Percentiles rank a stretch among this genome's conserved stretches.
phyloP scores from a whole-genome alignment of 345 rosid genomes.

The Trapa incisa region DNA sequence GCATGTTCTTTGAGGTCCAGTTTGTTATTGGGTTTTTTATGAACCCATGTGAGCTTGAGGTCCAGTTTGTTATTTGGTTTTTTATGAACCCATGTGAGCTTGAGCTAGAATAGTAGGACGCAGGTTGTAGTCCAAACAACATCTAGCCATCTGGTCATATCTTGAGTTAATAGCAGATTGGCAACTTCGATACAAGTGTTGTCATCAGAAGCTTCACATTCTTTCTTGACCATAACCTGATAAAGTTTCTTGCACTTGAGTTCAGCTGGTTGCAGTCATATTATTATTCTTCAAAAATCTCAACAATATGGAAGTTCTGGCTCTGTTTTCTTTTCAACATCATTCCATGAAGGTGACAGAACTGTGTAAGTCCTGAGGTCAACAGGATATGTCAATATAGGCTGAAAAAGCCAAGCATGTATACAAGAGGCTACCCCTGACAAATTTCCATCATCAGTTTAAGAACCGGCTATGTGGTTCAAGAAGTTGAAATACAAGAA shows the following conservation, averaged over 20 bases:
- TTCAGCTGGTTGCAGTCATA: background rate
- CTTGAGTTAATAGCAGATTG: no score
- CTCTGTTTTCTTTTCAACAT: background rate
- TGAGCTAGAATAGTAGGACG: no score
- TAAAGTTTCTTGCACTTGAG: background rate
- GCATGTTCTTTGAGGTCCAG: no score
- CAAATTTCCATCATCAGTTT: background rate
- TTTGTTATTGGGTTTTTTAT: no score
- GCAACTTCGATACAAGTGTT: background rate
- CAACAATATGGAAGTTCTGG: background rate
- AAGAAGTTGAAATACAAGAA: background rate
- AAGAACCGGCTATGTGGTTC: background rate
- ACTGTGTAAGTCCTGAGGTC: background rate
- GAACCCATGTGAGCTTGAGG: no score
- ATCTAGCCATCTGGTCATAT: no score
- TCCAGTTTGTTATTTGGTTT: no score
- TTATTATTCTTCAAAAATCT: background rate
- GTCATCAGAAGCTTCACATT: background rate
- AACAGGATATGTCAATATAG: background rate
- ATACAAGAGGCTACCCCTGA: background rate
- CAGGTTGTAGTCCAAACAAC: no score
- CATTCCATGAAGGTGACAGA: background rate
- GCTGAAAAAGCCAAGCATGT: background rate
- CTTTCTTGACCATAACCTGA: background rate
- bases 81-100: no score